These are phyloP conservation scores for Blastocystis hominis DNA, from an alignment of 352 stramenopile genomes.

Conservation along the genomic window DNA sequence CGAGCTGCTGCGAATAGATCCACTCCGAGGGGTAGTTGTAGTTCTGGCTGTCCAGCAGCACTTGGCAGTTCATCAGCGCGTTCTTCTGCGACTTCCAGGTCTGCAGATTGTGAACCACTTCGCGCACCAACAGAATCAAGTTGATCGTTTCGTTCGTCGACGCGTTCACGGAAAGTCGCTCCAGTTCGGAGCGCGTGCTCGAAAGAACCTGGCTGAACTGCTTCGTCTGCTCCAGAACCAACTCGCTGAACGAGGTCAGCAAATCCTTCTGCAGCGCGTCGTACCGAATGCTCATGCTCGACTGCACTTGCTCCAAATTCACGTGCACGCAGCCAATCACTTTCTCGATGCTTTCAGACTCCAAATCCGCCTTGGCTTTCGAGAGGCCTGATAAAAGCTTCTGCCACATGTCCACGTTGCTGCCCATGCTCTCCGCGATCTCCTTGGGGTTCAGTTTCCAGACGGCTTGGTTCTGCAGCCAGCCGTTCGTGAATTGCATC, in stretches of 20 bases:
- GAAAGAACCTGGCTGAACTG: slow-evolving; percentile 68
- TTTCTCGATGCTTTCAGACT: slow-evolving; percentile 77
- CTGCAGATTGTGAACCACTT: slow-evolving; percentile 67
- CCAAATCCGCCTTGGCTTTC: slow-evolving; percentile 83
- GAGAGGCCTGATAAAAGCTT: slow-evolving; percentile 88
- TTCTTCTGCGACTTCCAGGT: slow-evolving; percentile 69
- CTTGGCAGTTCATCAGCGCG: slow-evolving; percentile 83
- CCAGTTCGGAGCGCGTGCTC: slow-evolving; percentile 68
- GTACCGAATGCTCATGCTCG: slow-evolving; percentile 72
- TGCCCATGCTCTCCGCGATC: slow-evolving; percentile 79
- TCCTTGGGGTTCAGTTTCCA: slow-evolving; percentile 93
- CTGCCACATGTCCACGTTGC: slow-evolving; percentile 89
- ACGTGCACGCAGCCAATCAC: slow-evolving; percentile 76
- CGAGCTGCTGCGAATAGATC: slow-evolving; percentile 85
- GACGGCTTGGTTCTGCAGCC: slow-evolving; percentile 93
- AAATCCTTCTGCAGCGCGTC: slow-evolving; percentile 98
- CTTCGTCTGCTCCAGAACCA: slow-evolving; percentile 83
- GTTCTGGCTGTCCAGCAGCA: slow-evolving; percentile 85
- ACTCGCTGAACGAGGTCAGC: slow-evolving; percentile 81
- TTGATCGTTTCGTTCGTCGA: slow-evolving; percentile 87
- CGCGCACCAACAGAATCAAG: slow-evolving; percentile 72
- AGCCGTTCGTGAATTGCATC: slow-evolving; percentile 82
- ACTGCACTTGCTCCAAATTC: slow-evolving; percentile 81
- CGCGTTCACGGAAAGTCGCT: slow-evolving; percentile 85
- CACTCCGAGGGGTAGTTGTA: slow-evolving; percentile 87